These are phyloP conservation scores for Camellia sinensis DNA, from an alignment of 148 eudicot genomes.

Conservation along the genomic window DNA sequence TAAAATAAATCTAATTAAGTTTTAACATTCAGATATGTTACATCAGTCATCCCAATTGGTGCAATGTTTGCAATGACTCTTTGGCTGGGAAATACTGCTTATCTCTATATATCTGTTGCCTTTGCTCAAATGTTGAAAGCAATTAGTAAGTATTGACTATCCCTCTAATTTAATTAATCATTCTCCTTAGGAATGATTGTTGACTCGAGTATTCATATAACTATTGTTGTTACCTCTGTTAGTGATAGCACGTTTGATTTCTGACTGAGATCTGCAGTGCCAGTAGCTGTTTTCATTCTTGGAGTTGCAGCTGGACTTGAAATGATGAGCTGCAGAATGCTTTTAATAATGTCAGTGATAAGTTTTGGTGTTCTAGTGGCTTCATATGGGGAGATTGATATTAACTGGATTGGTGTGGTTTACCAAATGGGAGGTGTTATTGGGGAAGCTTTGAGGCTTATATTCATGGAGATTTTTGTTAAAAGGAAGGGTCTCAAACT, in stretches of 20 bases:
- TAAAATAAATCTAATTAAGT: not conserved
- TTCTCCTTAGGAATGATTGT: not conserved
- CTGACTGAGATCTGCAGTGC: conserved; percentile 64
- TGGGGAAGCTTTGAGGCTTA: conserved; percentile 94
- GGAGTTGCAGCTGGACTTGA: conserved; percentile 98
- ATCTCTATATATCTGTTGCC: conserved; percentile 93
- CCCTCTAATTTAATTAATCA: not conserved
- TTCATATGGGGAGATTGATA: conserved; percentile 88
- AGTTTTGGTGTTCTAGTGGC: conserved; percentile 94
- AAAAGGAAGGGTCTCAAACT: conserved; percentile 88
- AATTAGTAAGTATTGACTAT: conserved; percentile 62
- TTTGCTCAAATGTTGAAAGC: conserved; percentile 99
- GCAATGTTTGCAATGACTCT: conserved; percentile 99
- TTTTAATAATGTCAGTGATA: conserved; percentile 92
- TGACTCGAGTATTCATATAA: not conserved
- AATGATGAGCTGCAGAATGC: conserved; percentile 93
- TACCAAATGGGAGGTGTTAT: conserved; percentile 99
- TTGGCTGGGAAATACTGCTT: conserved; percentile 98
- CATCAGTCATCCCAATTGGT: conserved; percentile 94
- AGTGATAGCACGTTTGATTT: conserved; percentile 22
- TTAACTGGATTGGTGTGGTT: conserved; percentile 93
- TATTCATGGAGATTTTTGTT: conserved; percentile 95
- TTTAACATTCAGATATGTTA: conserved; percentile 57
- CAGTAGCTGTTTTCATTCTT: conserved; percentile 90
- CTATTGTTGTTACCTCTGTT: not conserved